Evolutionary conservation across 2,329 filamentous ascomycete species (phyloP).

Genomic region (Cladobotryum protrusum): DNA sequence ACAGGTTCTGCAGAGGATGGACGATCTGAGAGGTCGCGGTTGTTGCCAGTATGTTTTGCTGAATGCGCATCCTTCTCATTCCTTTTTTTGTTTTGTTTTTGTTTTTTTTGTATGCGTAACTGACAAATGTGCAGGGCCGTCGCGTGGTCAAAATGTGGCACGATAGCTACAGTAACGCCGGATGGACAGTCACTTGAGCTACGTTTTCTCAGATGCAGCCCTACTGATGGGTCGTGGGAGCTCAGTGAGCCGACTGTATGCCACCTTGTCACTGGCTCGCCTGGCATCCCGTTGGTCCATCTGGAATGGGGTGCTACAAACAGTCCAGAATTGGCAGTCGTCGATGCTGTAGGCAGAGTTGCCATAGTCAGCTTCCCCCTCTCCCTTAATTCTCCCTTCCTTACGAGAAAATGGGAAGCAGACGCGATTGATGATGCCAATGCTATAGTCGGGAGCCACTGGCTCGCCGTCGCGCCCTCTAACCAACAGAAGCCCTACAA

Average conservation of each 20-base stretch:
- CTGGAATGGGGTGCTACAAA: slow-evolving; percentile 70
- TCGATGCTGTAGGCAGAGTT: slow-evolving; percentile 74
- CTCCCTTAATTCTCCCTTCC: slow-evolving; percentile 65
- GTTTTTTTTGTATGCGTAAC: too few species aligned
- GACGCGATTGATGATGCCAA: slow-evolving; percentile 70
- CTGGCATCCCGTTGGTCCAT: slow-evolving; percentile 66
- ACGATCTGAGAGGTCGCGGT: slow-evolving; percentile 68
- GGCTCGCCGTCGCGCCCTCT: slow-evolving; percentile 61
- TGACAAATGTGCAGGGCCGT: slow-evolving; percentile 53
- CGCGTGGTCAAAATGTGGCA: slow-evolving; percentile 82
- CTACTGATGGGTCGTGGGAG: slow-evolving; percentile 66
- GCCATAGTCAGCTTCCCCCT: slow-evolving; percentile 66
- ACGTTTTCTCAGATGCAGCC: slow-evolving; percentile 63
- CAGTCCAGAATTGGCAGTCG: slow-evolving; percentile 73
- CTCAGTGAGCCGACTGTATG: slow-evolving; percentile 66
- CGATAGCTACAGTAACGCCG: slow-evolving; percentile 71
- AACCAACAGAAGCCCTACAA: slow-evolving; percentile 39
- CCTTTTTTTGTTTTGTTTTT: not conserved
- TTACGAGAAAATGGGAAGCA: slow-evolving; percentile 55
- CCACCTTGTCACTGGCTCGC: slow-evolving; percentile 53
- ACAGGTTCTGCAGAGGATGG: slow-evolving; percentile 64
- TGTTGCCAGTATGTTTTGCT: slow-evolving; percentile 68
- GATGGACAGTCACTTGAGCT: slow-evolving; percentile 67
- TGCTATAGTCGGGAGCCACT: slow-evolving; percentile 76
- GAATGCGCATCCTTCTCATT: not conserved